These are phyloP conservation scores for Ambrosia hybrid DNA, from an alignment of 140 eudicot species.

Conservation along the genomic window DNA sequence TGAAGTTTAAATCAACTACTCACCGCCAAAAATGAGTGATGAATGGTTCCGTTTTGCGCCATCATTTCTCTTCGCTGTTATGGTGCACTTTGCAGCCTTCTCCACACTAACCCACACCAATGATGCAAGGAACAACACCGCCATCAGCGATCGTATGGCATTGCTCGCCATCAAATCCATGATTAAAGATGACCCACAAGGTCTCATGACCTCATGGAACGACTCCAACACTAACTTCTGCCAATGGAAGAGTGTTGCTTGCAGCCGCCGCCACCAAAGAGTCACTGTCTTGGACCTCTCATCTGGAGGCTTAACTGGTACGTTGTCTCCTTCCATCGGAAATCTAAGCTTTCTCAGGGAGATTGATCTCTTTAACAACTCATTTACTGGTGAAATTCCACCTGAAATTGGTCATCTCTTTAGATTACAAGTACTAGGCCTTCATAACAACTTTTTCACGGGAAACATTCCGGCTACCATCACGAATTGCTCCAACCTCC, in stretches of 20 bases:
- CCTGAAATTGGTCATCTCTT: conserved; percentile 34
- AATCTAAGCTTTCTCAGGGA: conserved; percentile 19
- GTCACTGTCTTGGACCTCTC: conserved; percentile 18
- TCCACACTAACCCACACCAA: background rate
- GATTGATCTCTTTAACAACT: conserved; percentile 22
- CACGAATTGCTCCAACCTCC: conserved; percentile 25
- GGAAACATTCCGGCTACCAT: conserved; percentile 35
- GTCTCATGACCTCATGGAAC: conserved; percentile 18
- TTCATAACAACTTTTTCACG: conserved; percentile 15
- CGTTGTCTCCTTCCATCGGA: conserved; percentile 29
- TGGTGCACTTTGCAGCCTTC: conserved; percentile 1
- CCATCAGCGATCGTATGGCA: background rate
- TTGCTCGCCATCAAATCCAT: conserved; percentile 24
- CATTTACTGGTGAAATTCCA: conserved; percentile 42
- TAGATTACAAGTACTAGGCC: conserved; percentile 9
- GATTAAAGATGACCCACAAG: conserved; percentile 24
- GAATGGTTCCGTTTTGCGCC: conserved; percentile 7
- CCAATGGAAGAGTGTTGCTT: conserved; percentile 23
- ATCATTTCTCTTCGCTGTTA: conserved; percentile 7
- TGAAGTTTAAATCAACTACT: background rate
- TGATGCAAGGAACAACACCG: conserved; percentile 5
- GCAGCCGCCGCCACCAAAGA: conserved; percentile 20
- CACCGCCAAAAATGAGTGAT: background rate
- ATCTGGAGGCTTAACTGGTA: conserved; percentile 17
- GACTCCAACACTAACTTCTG: conserved; percentile 15